Evolutionary conservation across 179 eudicot species (phyloP).

Genomic region (Gypsophila paniculata): DNA sequence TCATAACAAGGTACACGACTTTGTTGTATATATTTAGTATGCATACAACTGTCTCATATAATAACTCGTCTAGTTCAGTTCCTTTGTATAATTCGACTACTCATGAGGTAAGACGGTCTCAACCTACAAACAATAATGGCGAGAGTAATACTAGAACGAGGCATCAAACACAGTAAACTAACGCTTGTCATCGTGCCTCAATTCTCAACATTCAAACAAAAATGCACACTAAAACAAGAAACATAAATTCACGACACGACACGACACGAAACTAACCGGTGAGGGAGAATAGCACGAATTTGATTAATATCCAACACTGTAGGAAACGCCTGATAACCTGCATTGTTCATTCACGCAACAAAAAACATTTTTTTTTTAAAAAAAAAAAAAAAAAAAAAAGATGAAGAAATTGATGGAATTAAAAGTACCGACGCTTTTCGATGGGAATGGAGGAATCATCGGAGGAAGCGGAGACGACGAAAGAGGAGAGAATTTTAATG

Average conservation of each 20-base stretch:
- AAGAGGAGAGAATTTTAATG: slow-evolving; percentile 19
- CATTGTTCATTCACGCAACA: slow-evolving; percentile 8
- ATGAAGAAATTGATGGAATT: neutral
- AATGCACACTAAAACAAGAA: neutral
- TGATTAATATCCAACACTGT: slow-evolving; percentile 85
- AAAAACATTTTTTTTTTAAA: too few species aligned
- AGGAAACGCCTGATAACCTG: slow-evolving; percentile 80
- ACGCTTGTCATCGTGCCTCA: too few species aligned
- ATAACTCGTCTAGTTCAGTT: too few species aligned
- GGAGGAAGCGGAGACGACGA: slow-evolving; percentile 37
- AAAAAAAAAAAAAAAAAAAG: neutral
- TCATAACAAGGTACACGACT: too few species aligned
- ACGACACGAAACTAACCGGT: slow-evolving; percentile 45
- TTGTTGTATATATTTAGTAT: too few species aligned
- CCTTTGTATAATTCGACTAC: too few species aligned
- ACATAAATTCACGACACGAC: neutral
- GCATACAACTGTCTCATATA: too few species aligned
- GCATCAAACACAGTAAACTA: neutral
- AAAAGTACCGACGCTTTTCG: slow-evolving; percentile 51
- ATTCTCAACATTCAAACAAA: too few species aligned
- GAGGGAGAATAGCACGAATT: slow-evolving; percentile 91
- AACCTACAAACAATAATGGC: neutral
- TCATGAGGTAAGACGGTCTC: neutral
- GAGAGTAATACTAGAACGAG: neutral
- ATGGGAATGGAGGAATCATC: slow-evolving; percentile 51